A percentile compares a stretch with the other conserved stretches of the same genome.
These are phyloP conservation scores for Pilatotrama ljubarskyi DNA, from an alignment of 768 basidiomycete genomes.

Conservation along the genomic window DNA sequence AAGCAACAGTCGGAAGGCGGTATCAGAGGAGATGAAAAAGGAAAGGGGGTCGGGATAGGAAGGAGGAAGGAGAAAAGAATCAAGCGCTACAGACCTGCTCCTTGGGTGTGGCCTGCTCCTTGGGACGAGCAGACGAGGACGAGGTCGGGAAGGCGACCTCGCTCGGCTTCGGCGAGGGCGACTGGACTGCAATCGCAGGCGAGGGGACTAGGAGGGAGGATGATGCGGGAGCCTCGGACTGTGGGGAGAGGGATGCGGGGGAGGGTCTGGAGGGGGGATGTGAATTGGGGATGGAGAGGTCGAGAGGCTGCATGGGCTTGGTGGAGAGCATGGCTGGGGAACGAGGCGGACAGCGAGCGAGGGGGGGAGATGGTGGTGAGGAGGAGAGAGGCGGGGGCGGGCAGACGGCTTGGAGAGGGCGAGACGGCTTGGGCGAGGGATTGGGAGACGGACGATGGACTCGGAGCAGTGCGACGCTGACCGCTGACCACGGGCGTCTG, in stretches of 20 bases:
- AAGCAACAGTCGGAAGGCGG: slow-evolving; percentile 10
- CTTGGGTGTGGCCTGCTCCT: slow-evolving; percentile 14
- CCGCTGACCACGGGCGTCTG: not conserved
- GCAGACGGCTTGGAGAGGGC: slow-evolving; percentile 6
- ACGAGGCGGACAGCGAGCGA: not conserved
- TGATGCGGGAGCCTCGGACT: not conserved
- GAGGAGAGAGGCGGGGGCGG: slow-evolving; percentile 10
- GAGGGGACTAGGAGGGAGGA: slow-evolving; percentile 21
- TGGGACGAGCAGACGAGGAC: slow-evolving; percentile 4
- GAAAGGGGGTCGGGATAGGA: not conserved
- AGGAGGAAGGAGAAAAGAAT: not conserved
- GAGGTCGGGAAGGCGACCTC: slow-evolving; percentile 16
- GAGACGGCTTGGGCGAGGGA: not conserved
- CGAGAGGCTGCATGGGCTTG: slow-evolving; percentile 37
- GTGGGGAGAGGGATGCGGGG: slow-evolving; percentile 13
- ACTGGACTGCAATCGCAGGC: slow-evolving; percentile 18
- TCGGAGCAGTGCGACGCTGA: not conserved
- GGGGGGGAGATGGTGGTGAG: slow-evolving; percentile 15
- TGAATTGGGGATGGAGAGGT: slow-evolving; percentile 23
- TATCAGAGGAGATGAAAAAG: not conserved
- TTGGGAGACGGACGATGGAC: not conserved
- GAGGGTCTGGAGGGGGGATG: slow-evolving; percentile 19
- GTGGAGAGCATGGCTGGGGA: slow-evolving; percentile 37
- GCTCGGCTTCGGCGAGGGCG: slow-evolving; percentile 14
- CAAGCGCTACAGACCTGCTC: slow-evolving; percentile 31